A percentile compares a stretch with the other conserved stretches of the same genome.
Conservation (phyloP, 2,329 filamentous ascomycete genomes). For the Alternaria solani region DNA sequence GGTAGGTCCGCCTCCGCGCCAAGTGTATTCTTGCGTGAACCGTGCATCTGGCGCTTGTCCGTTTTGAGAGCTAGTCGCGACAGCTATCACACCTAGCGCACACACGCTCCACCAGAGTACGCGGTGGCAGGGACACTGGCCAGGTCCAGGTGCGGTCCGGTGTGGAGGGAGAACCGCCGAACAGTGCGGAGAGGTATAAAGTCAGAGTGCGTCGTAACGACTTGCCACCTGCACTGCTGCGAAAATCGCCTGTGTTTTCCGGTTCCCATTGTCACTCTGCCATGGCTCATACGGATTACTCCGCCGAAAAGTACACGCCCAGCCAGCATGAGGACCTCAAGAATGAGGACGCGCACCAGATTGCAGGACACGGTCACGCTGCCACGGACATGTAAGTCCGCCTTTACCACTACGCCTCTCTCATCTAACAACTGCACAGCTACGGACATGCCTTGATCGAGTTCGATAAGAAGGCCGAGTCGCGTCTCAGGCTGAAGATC, state of each 20-base stretch:
- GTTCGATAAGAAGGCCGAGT: slow-evolving; percentile 66
- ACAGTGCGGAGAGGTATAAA: slow-evolving; percentile 7
- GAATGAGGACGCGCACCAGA: slow-evolving; percentile 31
- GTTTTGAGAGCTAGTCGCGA: slow-evolving; percentile 4
- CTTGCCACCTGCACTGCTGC: slow-evolving; percentile 4
- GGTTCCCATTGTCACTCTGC: neutral
- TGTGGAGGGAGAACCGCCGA: neutral
- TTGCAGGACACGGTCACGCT: slow-evolving; percentile 39
- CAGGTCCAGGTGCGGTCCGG: slow-evolving; percentile 5
- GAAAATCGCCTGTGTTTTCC: neutral
- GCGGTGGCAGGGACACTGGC: slow-evolving; percentile 10
- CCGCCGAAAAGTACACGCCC: slow-evolving; percentile 25
- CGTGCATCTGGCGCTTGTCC: slow-evolving; percentile 5
- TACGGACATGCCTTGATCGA: slow-evolving; percentile 44
- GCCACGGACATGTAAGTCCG: slow-evolving; percentile 42
- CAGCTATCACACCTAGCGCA: slow-evolving; percentile 14
- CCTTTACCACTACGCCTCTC: too few relatives aligned
- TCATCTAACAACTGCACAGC: slow-evolving; percentile 26
- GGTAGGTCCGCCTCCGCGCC: slow-evolving; percentile 13
- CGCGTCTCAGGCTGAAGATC: slow-evolving; percentile 68
- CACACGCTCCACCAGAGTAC: slow-evolving; percentile 1
- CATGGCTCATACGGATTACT: slow-evolving; percentile 18
- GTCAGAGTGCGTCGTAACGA: slow-evolving; percentile 14
- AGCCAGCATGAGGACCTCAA: slow-evolving; percentile 43
- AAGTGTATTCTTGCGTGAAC: slow-evolving; percentile 8